Conservation (phyloP, 2,329 filamentous ascomycete species). For the Periconia macrospinosa region DNA sequence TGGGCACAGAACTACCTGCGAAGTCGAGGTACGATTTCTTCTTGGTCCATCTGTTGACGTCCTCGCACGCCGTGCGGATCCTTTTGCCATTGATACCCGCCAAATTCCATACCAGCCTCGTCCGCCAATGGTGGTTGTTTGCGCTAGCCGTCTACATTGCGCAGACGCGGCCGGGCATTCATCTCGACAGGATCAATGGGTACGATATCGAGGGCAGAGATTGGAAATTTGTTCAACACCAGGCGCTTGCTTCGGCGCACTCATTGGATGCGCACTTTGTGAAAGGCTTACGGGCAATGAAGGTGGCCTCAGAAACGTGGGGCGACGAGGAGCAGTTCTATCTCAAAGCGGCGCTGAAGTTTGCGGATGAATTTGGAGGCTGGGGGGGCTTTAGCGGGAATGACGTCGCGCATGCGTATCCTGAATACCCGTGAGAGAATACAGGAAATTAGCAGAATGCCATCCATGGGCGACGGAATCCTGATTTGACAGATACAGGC, state of each 20-base stretch:
- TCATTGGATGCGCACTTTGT: conserved; percentile 80
- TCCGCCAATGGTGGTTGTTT: conserved; percentile 90
- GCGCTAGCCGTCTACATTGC: conserved; percentile 76
- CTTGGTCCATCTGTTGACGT: conserved; percentile 78
- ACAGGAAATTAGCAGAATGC: background rate
- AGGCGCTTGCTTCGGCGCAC: conserved; percentile 69
- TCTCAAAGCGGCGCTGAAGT: conserved; percentile 68
- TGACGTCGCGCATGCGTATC: conserved; percentile 28
- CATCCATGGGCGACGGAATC: too few species aligned
- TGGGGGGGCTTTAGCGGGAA: conserved; percentile 59
- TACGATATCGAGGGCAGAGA: conserved; percentile 64
- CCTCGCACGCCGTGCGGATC: conserved; percentile 85
- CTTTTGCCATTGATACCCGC: conserved; percentile 76
- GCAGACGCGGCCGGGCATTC: conserved; percentile 72
- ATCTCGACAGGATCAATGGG: conserved; percentile 63
- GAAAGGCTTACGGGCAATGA: conserved; percentile 77
- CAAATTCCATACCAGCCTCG: conserved; percentile 70
- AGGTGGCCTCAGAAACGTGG: conserved; percentile 74
- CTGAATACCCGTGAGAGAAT: conserved; percentile 15
- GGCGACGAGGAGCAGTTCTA: conserved; percentile 68
- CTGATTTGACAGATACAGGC: too few species aligned
- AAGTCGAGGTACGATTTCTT: conserved; percentile 74
- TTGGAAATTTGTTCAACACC: conserved; percentile 77
- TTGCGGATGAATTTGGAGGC: conserved; percentile 72
- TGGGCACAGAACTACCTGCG: conserved; percentile 48